Base-by-base conservation (phyloP, 768 basidiomycete genomes). In the Porphyrellus cyaneotinctus region DNA sequence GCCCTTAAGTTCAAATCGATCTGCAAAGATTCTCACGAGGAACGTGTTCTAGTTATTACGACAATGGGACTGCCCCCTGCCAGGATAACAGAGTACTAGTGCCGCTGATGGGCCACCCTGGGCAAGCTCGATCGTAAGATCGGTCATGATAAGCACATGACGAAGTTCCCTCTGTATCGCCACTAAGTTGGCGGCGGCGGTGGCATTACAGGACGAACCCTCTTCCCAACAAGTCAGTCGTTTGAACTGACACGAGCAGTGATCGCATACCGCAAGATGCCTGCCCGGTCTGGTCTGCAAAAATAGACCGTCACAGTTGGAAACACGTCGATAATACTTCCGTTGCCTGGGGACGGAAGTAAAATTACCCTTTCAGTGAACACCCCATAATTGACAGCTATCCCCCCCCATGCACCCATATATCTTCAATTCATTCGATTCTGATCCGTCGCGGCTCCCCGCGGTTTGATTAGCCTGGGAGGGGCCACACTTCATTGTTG, bases 341-440 rank as follows among this genome's bases (percentile, higher is more conserved):
- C 31, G 44, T 39, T 43, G 23, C 46, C 43, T 31, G 45, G 35
- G 14, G 44, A 12, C 30, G 8, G 17, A 39, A 15, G 33, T 51
- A 48, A 49, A 46, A 51, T 47, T 46, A 10, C 45, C 36, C 20
- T 20, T 47, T 36, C 49, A n/a, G 60, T 52, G 49, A 30, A 28
- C 24, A 22, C 23, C 44, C 36, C 33, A 23, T 12, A 14, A 20
- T 51, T 49, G 53, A 44, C 47, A 52, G 18, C 13, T 43, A 28
- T 48, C 51, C 26, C 26, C 26, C 26, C 26, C 9, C 26, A 28
- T 28, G 26, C 9, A 4, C 48, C 22, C 57, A 51, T 53, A 51
- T 53, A 33, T 49, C 31, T 42, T n/a, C 30, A 28, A 35, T 30
- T 44, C 41, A 32, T 53, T 49, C 49, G 36, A 51, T 41, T 51